These are phyloP conservation scores for Aspergillus sparsus DNA, from an alignment of 495 filamentous ascomycete genomes.

Conservation along the genomic window DNA sequence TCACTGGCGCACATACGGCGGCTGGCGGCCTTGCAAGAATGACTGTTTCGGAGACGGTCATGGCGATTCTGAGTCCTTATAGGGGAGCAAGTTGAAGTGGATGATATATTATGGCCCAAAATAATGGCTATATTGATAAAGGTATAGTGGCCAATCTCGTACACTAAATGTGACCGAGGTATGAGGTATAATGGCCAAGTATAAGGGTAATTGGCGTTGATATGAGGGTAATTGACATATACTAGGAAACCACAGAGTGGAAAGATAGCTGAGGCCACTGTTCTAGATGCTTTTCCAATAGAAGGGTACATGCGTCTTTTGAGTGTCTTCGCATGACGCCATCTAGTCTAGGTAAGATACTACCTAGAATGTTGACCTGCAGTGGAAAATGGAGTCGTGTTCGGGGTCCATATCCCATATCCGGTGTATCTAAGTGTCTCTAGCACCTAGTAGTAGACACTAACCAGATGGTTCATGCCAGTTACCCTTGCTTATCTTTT, in stretches of 20 bases:
- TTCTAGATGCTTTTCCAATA: conserved; percentile 5
- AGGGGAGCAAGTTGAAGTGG: conserved; percentile 9
- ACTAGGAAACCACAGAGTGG: conserved; percentile 11
- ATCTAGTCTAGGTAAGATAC: conserved; percentile 17
- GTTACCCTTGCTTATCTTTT: conserved; percentile 13
- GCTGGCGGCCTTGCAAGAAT: conserved; percentile 30
- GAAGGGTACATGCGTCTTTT: conserved; percentile 23
- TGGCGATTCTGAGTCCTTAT: conserved; percentile 29
- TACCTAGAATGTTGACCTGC: conserved; percentile 23
- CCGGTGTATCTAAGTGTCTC: conserved; percentile 10
- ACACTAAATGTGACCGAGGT: background rate
- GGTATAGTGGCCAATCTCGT: conserved; percentile 5
- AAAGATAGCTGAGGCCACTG: conserved; percentile 9
- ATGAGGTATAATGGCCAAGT: conserved; percentile 3
- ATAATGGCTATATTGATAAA: background rate
- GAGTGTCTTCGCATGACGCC: conserved; percentile 23
- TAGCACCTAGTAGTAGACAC: conserved; percentile 15
- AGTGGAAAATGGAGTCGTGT: conserved; percentile 12
- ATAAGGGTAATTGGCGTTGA: background rate
- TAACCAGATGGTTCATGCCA: conserved; percentile 17
- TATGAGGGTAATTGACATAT: conserved; percentile 5
- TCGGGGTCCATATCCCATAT: conserved; percentile 10
- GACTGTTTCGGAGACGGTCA: conserved; percentile 33
- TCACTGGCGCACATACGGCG: conserved; percentile 24
- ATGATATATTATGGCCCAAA: background rate